A percentile compares a stretch with the other conserved stretches of the same genome.
phyloP scores from a whole-genome alignment of 192 early-diverging fungal genomes.

The Mortierella claussenii region DNA sequence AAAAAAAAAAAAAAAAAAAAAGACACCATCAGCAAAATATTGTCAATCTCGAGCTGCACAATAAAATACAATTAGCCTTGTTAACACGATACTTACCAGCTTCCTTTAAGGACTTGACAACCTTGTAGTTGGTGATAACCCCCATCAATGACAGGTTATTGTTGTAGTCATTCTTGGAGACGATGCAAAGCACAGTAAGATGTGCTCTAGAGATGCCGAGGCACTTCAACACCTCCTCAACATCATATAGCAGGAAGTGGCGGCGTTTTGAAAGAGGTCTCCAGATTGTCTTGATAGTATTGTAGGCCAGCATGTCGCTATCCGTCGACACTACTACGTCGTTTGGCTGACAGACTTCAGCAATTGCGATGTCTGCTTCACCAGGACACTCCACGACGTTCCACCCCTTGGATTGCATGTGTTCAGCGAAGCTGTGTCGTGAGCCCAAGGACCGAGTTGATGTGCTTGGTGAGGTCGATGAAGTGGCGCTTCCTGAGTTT shows the following conservation, averaged over 20 bases:
- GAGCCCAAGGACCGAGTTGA: too few relatives aligned
- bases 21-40: too few relatives aligned
- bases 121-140: too few relatives aligned
- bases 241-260: neutral
- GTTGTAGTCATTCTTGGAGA: conserved; percentile 8
- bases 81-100: too few relatives aligned
- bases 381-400: neutral
- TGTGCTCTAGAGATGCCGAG: conserved; percentile 4
- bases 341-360: neutral
- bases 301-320: conserved; percentile 14
- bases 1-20: too few relatives aligned
- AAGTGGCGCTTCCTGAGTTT: too few relatives aligned
- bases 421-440: conserved; percentile 3
- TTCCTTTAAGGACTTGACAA: too few relatives aligned
- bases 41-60: too few relatives aligned
- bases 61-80: too few relatives aligned
- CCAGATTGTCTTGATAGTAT: conserved; percentile 4
- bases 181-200: neutral
- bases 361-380: conserved; percentile 4
- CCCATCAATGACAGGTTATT: neutral
- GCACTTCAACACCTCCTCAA: neutral
- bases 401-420: neutral
- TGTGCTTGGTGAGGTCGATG: too few relatives aligned
- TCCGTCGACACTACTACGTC: conserved; percentile 7
- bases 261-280: neutral